phyloP scores from a whole-genome alignment of 1,139 yeast genomes.

The Candida pseudocylindracea region DNA sequence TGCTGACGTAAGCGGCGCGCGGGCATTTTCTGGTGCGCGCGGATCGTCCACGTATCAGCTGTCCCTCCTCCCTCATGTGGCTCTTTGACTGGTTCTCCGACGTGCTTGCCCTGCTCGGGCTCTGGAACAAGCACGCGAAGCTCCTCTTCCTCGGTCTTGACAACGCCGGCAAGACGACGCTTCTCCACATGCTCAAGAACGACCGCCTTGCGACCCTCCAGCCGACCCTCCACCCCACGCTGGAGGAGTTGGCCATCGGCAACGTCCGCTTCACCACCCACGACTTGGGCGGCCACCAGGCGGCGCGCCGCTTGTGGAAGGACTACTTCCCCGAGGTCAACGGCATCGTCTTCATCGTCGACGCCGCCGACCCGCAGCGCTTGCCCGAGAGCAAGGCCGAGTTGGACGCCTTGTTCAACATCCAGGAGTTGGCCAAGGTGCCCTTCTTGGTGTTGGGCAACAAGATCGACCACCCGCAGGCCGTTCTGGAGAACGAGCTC shows the following conservation, averaged over 20 bases:
- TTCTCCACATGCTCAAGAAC: conserved; percentile 90
- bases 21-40: too few species aligned
- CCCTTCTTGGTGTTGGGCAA: conserved; percentile 91
- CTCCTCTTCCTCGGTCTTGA: conserved; percentile 87
- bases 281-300: conserved; percentile 95
- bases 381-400: conserved; percentile 89
- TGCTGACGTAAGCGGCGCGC: too few species aligned
- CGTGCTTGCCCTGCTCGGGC: conserved; percentile 78
- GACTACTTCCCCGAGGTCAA: conserved; percentile 98
- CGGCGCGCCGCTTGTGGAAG: conserved; percentile 98
- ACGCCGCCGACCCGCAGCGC: conserved; percentile 92
- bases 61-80: conserved; percentile 2
- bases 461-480: conserved; percentile 85
- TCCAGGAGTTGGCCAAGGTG: conserved; percentile 73
- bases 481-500: conserved; percentile 88
- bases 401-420: conserved; percentile 76
- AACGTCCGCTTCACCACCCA: conserved; percentile 92
- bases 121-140: conserved; percentile 97
- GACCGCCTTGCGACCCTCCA: conserved; percentile 95
- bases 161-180: conserved; percentile 96
- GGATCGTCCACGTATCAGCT: too few species aligned
- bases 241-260: conserved; percentile 94
- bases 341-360: conserved; percentile 91
- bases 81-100: conserved; percentile 40
- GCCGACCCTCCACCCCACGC: conserved; percentile 96